Conservation (phyloP, 257 asterid genomes). For the Hygrophila difformis region DNA sequence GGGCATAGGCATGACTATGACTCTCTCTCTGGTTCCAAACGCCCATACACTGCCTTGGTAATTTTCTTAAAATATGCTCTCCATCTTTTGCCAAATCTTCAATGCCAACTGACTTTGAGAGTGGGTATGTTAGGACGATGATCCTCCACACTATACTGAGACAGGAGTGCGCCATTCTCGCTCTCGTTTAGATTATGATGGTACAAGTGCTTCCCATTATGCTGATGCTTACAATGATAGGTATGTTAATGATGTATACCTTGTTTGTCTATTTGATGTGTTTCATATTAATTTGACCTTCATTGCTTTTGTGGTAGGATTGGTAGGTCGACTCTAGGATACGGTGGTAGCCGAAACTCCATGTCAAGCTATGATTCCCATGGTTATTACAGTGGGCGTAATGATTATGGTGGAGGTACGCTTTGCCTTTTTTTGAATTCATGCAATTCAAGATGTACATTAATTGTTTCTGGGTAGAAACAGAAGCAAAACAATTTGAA, state of each 20-base stretch:
- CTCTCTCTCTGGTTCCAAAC: conserved; percentile 79
- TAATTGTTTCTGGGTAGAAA: neutral
- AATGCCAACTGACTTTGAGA: conserved; percentile 11
- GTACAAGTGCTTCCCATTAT: conserved; percentile 67
- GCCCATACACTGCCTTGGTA: conserved; percentile 75
- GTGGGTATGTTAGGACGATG: conserved; percentile 54
- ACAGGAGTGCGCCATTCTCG: conserved; percentile 78
- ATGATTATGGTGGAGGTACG: conserved; percentile 69
- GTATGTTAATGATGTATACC: conserved; percentile 21
- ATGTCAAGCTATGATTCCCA: conserved; percentile 75
- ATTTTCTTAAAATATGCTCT: conserved; percentile 12
- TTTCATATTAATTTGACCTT: neutral
- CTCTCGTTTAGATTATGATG: conserved; percentile 85
- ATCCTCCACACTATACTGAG: conserved; percentile 76
- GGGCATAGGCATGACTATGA: conserved; percentile 67
- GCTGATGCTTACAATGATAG: conserved; percentile 80
- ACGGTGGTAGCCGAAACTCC: conserved; percentile 69
- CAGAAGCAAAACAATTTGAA: neutral
- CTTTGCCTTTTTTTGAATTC: neutral
- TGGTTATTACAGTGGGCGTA: conserved; percentile 73
- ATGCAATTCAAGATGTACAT: too few relatives aligned
- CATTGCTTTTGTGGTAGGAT: conserved; percentile 27
- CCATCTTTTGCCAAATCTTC: conserved; percentile 10
- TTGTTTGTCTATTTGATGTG: neutral
- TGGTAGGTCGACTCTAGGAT: conserved; percentile 74